A percentile compares a stretch with the other conserved stretches of the same genome.
Evolutionary conservation across 1,284 basidiomycete species (phyloP).

Genomic region (Jaminaea rosea): DNA sequence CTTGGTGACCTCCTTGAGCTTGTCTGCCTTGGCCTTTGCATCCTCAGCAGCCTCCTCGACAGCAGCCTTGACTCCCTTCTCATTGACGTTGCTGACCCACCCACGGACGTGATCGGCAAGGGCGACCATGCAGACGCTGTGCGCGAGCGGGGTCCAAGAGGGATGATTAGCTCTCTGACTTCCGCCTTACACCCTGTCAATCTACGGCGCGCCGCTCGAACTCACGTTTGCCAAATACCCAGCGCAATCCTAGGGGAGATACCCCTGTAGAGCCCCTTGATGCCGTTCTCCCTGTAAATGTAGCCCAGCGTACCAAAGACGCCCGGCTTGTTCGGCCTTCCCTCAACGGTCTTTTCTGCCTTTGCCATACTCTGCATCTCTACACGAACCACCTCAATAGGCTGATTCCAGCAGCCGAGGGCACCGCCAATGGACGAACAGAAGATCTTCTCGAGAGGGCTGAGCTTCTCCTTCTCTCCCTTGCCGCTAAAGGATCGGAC

Average conservation of each 20-base stretch:
- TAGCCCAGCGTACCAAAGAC: slow-evolving; percentile 74
- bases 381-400: slow-evolving; percentile 91
- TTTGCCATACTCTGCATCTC: slow-evolving; percentile 99
- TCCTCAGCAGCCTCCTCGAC: not conserved
- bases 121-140: slow-evolving; percentile 96
- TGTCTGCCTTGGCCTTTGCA: not conserved
- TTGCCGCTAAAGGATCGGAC: slow-evolving; percentile 71
- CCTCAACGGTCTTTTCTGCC: slow-evolving; percentile 56
- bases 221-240: slow-evolving; percentile 92
- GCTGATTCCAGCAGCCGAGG: slow-evolving; percentile 97
- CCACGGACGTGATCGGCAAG: slow-evolving; percentile 77
- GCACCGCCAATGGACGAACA: slow-evolving; percentile 87
- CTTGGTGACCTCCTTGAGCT: not conserved
- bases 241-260: slow-evolving; percentile 92
- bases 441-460: slow-evolving; percentile 74
- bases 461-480: slow-evolving; percentile 63
- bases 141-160: too few species aligned
- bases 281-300: slow-evolving; percentile 91
- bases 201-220: slow-evolving; percentile 37
- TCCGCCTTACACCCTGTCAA: not conserved
- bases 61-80: not conserved
- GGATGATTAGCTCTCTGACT: too few species aligned
- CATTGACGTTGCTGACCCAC: slow-evolving; percentile 11
- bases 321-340: slow-evolving; percentile 77
- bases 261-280: slow-evolving; percentile 94